These are phyloP conservation scores for Tolypocladium endophyticum DNA, from an alignment of 2,329 filamentous ascomycete species.

Conservation along the genomic window DNA sequence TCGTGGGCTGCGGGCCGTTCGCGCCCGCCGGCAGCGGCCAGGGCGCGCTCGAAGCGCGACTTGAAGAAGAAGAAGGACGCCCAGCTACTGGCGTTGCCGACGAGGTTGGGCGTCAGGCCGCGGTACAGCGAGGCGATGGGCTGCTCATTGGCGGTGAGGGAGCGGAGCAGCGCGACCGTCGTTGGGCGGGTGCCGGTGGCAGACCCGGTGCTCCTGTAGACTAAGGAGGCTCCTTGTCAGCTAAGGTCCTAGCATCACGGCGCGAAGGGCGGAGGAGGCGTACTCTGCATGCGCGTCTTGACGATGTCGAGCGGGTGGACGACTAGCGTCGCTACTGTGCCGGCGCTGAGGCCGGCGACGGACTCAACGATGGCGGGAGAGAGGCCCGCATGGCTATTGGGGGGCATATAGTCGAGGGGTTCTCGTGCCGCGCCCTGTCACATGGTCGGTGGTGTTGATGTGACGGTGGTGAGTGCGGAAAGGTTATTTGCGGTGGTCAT, in stretches of 20 bases:
- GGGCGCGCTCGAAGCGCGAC: conserved; percentile 37
- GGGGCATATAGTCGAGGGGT: conserved; percentile 29
- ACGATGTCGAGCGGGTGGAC: conserved; percentile 92
- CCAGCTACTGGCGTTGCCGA: conserved; percentile 88
- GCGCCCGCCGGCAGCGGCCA: conserved; percentile 18
- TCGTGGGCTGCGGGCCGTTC: conserved; percentile 42
- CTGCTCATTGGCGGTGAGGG: conserved; percentile 37
- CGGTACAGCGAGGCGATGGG: conserved; percentile 69
- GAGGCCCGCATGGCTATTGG: conserved; percentile 44
- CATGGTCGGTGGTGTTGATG: conserved; percentile 7
- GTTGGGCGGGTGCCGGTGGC: conserved; percentile 28
- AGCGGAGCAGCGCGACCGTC: conserved; percentile 41
- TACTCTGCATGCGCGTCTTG: conserved; percentile 91
- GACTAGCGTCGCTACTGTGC: conserved; percentile 72
- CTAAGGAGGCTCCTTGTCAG: conserved; percentile 18
- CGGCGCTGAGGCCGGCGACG: conserved; percentile 81
- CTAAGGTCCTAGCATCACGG: background rate
- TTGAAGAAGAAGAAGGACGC: conserved; percentile 83
- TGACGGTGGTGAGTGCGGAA: background rate
- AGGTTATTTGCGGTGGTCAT: background rate
- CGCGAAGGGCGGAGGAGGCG: conserved; percentile 8
- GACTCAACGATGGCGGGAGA: conserved; percentile 77
- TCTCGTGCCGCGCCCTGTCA: conserved; percentile 8
- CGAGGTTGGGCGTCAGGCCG: conserved; percentile 78
- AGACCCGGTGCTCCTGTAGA: conserved; percentile 36